phyloP scores from a whole-genome alignment of 306 rosid species.

The Dryas drummondii region DNA sequence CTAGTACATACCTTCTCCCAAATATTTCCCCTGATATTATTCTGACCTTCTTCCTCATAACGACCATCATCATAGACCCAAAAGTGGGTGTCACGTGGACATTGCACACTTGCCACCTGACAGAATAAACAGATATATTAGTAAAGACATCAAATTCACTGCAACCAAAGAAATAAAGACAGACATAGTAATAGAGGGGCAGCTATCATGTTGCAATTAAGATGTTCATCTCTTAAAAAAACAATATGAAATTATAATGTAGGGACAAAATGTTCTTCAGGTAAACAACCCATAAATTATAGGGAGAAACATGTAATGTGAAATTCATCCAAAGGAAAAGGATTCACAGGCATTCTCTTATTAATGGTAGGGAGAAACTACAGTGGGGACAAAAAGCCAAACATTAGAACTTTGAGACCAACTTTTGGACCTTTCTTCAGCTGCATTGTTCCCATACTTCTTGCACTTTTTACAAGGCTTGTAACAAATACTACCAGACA shows the following conservation, averaged over 20 bases:
- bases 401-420: no score
- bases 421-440: no score
- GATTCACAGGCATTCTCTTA: no score
- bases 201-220: not conserved
- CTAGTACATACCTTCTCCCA: slow-evolving; percentile 85
- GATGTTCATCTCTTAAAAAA: not conserved
- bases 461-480: no score
- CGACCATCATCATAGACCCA: slow-evolving; percentile 99
- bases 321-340: no score
- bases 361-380: no score
- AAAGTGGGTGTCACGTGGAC: slow-evolving; percentile 99
- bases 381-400: no score
- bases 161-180: slow-evolving; percentile 8
- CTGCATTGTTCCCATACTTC: no score
- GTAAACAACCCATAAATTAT: not conserved
- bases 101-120: slow-evolving; percentile 97
- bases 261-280: not conserved
- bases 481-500: no score
- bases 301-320: no score
- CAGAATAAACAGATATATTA: slow-evolving; percentile 34
- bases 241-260: not conserved
- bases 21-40: slow-evolving; percentile 94
- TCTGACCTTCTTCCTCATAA: slow-evolving; percentile 99
- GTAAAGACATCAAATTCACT: slow-evolving; percentile 14
- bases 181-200: slow-evolving; percentile 9